These are phyloP conservation scores for Silene noctiflora DNA, from an alignment of 179 eudicot genomes.

Conservation along the genomic window DNA sequence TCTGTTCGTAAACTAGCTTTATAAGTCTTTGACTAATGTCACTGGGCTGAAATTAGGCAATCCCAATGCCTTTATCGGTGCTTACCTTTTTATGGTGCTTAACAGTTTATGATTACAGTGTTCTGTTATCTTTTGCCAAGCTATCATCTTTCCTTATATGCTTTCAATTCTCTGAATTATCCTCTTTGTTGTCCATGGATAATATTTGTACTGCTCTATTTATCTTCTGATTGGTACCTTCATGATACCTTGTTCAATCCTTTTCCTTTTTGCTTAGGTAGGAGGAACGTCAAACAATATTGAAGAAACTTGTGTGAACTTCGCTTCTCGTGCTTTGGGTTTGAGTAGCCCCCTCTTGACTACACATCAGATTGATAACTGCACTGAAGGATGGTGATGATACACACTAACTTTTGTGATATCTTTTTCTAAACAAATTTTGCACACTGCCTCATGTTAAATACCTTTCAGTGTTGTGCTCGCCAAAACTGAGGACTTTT, in stretches of 20 bases:
- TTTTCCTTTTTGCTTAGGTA: slow-evolving; percentile 43
- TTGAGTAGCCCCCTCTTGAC: slow-evolving; percentile 61
- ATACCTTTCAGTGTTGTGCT: slow-evolving; percentile 70
- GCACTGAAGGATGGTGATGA: slow-evolving; percentile 92
- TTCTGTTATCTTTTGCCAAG: too few species aligned
- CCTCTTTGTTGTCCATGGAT: background rate
- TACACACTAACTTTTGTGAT: background rate
- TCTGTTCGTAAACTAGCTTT: background rate
- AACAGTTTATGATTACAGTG: too few species aligned
- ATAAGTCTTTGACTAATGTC: background rate
- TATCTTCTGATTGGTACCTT: background rate
- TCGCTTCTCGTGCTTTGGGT: slow-evolving; percentile 84
- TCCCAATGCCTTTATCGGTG: background rate
- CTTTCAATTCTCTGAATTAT: background rate
- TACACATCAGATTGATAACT: slow-evolving; percentile 97
- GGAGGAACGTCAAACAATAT: slow-evolving; percentile 96
- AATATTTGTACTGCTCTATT: background rate
- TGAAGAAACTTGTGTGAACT: slow-evolving; percentile 90
- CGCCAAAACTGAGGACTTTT: slow-evolving; percentile 73
- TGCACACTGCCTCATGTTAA: slow-evolving; percentile 3
- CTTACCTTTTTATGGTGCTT: background rate
- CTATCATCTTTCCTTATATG: background rate
- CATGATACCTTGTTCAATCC: background rate
- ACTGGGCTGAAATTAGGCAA: background rate
- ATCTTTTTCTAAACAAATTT: background rate